Evolutionary conservation across 2,329 filamentous ascomycete genomes (phyloP), one percentile per base, ranked within the genome.

Genomic region (Trichothecium sympodiale): DNA sequence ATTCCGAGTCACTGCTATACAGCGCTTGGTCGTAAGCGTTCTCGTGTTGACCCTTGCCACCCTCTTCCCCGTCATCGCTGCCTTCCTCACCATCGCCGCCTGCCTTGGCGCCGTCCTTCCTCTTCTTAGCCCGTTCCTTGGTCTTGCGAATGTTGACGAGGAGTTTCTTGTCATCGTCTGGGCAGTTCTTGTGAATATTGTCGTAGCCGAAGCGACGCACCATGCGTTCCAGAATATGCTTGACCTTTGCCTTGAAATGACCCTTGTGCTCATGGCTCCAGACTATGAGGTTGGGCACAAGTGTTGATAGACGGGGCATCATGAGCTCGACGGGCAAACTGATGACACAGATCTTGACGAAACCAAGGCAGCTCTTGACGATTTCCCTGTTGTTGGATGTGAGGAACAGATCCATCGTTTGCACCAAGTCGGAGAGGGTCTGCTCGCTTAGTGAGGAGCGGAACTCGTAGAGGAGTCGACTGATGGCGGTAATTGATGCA

Each of bases 251-350:
- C 51, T 89, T 86, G 65, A 98, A 91, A 55, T 94, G 87, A 10
- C 87, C 87, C 65, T 96, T 96, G 67, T 98, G 93, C 60, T 98
- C 91, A 58, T 95, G 86, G 54, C 83, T 88, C 89, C 91, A 98
- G 29, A 88, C 77, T 69, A 96, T 85, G 15, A 96, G 68, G 57
- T 94, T 94, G 4, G 88, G 85, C 3, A 98, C 74, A 33, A 98
- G 69, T 0, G 78, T 77, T 23, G 70, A 64, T 26, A 98, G 74
- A 17, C 87, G 77, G 4, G 85, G 80, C 26, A 80, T 69, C 65
- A 98, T 80, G 43, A 94, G 68, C 5, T 82, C 76, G 29, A 78
- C 74, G 0, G 89, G 86, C 20, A 96, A 65, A 40, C 83, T 80
- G 49, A 96, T 86, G 40, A 94, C 77, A 47, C 85, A 93, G 17